Evolutionary conservation across 495 filamentous ascomycete species (phyloP).

Genomic region (Amniculicola lignicola): DNA sequence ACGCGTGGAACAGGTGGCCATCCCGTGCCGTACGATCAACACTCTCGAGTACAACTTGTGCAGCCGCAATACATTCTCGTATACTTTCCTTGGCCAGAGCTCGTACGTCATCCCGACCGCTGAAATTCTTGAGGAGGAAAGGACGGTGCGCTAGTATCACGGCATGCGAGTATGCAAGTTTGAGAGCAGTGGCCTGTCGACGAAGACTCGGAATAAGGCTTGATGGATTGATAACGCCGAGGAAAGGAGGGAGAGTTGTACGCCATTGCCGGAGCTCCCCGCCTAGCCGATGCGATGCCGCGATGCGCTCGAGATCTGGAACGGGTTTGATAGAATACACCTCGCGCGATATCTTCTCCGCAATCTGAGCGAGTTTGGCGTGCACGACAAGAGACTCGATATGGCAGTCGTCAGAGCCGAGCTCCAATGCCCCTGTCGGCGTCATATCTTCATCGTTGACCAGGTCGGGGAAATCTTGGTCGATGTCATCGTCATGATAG

Average conservation of each 20-base stretch:
- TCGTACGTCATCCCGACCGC: background rate
- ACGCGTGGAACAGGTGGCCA: background rate
- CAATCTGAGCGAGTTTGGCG: background rate
- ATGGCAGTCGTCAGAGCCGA: background rate
- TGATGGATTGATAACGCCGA: background rate
- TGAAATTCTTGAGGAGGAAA: background rate
- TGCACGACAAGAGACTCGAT: background rate
- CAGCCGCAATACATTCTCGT: background rate
- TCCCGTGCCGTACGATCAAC: background rate
- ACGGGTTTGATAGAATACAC: background rate
- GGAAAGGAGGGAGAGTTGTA: background rate
- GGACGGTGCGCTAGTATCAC: background rate
- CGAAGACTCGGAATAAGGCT: background rate
- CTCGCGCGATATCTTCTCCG: background rate
- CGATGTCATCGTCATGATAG: background rate
- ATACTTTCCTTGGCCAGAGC: background rate
- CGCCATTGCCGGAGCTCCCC: background rate
- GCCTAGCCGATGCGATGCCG: background rate
- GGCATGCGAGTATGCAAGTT: background rate
- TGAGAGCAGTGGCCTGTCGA: background rate
- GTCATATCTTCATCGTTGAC: background rate
- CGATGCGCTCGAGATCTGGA: background rate
- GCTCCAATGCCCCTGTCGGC: background rate
- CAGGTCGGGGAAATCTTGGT: background rate
- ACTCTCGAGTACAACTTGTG: background rate